Evolutionary conservation across 2,329 filamentous ascomycete genomes (phyloP).

Genomic region (Gaeumannomyces tritici): DNA sequence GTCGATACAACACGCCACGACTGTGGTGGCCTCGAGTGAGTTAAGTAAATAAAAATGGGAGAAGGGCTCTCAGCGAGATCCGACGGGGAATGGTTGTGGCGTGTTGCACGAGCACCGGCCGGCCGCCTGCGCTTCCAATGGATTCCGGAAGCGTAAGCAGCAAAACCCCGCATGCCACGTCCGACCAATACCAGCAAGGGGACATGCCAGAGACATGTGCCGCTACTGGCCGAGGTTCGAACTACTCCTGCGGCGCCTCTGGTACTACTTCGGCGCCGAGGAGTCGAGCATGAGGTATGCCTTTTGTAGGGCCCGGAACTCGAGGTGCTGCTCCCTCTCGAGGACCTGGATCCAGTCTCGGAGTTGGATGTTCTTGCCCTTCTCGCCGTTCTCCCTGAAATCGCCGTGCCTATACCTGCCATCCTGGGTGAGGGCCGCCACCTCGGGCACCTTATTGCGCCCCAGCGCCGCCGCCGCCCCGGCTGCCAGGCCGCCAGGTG

Average conservation of each 20-base stretch:
- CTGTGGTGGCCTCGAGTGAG: not conserved
- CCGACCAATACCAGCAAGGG: not conserved
- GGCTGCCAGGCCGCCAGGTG: constrained; percentile 21
- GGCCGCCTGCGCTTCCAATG: not conserved
- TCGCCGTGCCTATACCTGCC: constrained; percentile 58
- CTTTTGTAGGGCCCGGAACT: constrained; percentile 51
- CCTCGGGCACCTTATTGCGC: constrained; percentile 18
- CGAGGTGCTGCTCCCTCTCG: constrained; percentile 61
- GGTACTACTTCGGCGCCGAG: constrained; percentile 29
- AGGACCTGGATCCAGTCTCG: constrained; percentile 73
- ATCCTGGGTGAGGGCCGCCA: constrained; percentile 41
- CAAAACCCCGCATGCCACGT: not conserved
- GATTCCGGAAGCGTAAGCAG: not conserved
- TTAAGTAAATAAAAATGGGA: not conserved
- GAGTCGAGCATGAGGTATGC: constrained; percentile 45
- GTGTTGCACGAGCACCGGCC: not conserved
- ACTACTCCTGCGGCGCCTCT: not conserved
- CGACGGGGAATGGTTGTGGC: not conserved
- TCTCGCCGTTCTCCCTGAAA: constrained; percentile 69
- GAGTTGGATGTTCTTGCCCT: constrained; percentile 71
- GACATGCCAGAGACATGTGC: not conserved
- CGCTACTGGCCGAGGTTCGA: not conserved
- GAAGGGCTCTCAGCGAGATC: not conserved
- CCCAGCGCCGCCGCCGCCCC: constrained; percentile 18
- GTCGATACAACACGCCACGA: not conserved